Base-by-base conservation (phyloP, 345 rosid species). In the Gossypium rotundifolium region DNA sequence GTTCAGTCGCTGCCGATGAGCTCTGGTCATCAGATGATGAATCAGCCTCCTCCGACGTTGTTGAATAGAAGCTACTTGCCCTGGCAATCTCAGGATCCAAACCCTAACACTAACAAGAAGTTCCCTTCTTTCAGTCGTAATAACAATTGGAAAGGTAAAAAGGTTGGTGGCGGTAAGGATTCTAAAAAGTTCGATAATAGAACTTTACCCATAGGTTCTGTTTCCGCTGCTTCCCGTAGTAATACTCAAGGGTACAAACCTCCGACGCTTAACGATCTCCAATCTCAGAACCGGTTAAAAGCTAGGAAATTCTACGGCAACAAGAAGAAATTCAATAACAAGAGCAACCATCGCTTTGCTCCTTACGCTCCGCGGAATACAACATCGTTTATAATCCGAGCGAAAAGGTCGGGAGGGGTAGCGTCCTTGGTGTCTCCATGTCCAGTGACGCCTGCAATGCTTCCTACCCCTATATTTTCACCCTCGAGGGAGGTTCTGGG, bases 341-440 rank as follows among this genome's bases (percentile, higher is more conserved):
- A 89, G 40, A 33, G 40, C 29, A 92, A 79, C 65, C 85, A 82
- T 59, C 77, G 97, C 10, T 91, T 90, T 44, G 94, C 94, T 14
- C 99, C 99, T 11, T 95, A 87, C 33, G 99, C 99, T 1, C 99
- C 99, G 3, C 83, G 98, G 78, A 95, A 95, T 81, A 95, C 98
- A 2, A 80, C 97, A 0, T 93, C 98, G 0, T 95, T 85, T 63
- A 90, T 95, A 2, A 95, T 95, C 72, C 76, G 98, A 44, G 99
- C 98, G 0, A 95, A 95, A 81, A 95, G 86, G 49, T 82, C 98
- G 0, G 98, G 99, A 23, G 98, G 99, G 5, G 93, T 95, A 60
- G 86, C 98, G 3, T 90, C 95, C 3, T 75, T 95, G 86, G 98
- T 93, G 17, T 93, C 97, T 0, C 99, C 99, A 0, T 90, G 92